A percentile compares a stretch with the other conserved stretches of the same genome.
phyloP scores from a whole-genome alignment of 2,329 filamentous ascomycete genomes.

The Pleomassaria siparia region DNA sequence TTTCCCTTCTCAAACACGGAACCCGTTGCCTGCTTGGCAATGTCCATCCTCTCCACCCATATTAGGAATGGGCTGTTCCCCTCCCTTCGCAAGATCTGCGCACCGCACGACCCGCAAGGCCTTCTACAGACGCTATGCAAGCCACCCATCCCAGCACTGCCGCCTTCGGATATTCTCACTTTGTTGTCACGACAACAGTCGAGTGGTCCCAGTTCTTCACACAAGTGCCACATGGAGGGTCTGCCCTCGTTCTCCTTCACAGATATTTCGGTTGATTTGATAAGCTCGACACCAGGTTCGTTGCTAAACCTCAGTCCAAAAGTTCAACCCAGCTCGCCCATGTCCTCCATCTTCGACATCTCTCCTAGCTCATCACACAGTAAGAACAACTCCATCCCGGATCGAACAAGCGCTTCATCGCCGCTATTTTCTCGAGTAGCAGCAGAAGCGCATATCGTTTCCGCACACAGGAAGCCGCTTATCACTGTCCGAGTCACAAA shows the following conservation, averaged over 20 bases:
- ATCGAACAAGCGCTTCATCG: constrained; percentile 29
- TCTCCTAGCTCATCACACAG: too few relatives aligned
- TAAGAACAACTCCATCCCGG: too few relatives aligned
- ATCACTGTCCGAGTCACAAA: constrained; percentile 61
- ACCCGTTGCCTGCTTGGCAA: constrained; percentile 56
- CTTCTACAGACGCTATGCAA: constrained; percentile 69
- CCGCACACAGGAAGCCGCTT: constrained; percentile 55
- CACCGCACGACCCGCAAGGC: constrained; percentile 70
- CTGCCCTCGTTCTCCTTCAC: background rate
- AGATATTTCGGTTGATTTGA: background rate
- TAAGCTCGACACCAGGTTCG: background rate
- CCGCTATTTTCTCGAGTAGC: constrained; percentile 62
- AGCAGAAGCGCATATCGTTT: constrained; percentile 66
- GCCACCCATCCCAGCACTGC: constrained; percentile 56
- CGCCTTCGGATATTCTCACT: constrained; percentile 12
- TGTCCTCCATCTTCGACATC: background rate
- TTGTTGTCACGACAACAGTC: background rate
- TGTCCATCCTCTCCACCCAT: constrained; percentile 64
- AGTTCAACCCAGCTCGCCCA: constrained; percentile 1
- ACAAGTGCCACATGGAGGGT: background rate
- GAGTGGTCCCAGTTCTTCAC: background rate
- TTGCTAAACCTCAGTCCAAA: background rate
- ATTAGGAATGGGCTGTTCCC: constrained; percentile 67
- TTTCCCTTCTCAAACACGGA: constrained; percentile 26
- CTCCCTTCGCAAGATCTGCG: constrained; percentile 58